Evolutionary conservation across 306 rosid species (phyloP).

Genomic region (Begonia loranthoides): DNA sequence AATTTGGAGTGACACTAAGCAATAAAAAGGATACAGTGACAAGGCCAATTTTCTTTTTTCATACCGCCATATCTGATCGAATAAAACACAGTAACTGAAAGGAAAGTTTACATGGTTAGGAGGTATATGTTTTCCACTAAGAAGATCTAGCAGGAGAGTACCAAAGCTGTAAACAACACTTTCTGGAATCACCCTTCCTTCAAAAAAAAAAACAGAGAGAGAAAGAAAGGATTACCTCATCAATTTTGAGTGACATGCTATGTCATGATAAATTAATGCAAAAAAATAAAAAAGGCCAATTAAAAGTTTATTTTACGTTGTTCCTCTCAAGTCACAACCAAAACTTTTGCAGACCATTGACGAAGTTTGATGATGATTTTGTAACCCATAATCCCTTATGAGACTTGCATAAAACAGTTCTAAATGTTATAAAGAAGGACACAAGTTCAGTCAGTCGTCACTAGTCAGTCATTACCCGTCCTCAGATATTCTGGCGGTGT

Average conservation of each 20-base stretch:
- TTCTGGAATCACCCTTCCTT: conserved; percentile 81
- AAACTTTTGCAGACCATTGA: too few relatives aligned
- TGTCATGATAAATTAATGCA: neutral
- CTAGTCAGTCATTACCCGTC: conserved; percentile 39
- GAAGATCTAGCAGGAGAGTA: conserved; percentile 79
- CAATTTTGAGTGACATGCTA: neutral
- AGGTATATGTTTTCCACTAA: conserved; percentile 93
- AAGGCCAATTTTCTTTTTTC: too few relatives aligned
- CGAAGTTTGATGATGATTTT: neutral
- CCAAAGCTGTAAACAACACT: conserved; percentile 90
- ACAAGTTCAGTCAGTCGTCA: neutral
- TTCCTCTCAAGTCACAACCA: too few relatives aligned
- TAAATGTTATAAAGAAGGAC: neutral
- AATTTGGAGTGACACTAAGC: too few relatives aligned
- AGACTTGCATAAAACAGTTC: neutral
- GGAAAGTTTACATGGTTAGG: conserved; percentile 61
- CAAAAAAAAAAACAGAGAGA: conserved; percentile 20
- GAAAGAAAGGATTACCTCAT: conserved; percentile 10
- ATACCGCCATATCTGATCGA: conserved; percentile 6
- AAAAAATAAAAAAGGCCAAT: neutral
- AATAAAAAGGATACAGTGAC: too few relatives aligned
- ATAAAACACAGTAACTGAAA: conserved; percentile 9
- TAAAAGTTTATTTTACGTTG: too few relatives aligned
- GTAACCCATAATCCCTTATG: conserved; percentile 2
- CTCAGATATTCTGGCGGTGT: conserved; percentile 98